Base-by-base conservation (phyloP, 495 filamentous ascomycete species). In the Amniculicola lignicola region DNA sequence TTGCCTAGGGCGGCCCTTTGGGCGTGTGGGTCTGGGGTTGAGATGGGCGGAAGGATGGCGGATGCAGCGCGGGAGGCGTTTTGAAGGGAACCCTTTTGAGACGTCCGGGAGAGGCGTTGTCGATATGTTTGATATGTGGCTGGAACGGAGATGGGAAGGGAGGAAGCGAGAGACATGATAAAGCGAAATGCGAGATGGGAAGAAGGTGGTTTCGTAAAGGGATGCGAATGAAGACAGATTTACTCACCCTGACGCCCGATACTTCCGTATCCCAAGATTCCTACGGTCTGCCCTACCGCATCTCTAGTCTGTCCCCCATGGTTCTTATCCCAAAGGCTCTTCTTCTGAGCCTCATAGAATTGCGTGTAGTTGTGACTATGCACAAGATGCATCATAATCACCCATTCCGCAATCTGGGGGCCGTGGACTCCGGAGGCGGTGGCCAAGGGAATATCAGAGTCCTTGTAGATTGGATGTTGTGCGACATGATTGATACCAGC, bases 321-420 rank as follows among this genome's bases (percentile, higher is more conserved):
- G n/a, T 63, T 69, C 11, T 53, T 52, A 15, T 74, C 69, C 83
- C 83, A 87, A 31, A 67, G 67, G 28, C 70, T 74, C 42, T 74
- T 53, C 50, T 77, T 77, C 67, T 82, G 78, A 47, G 72, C 62
- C 9, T 82, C 72, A 24, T 83, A 77, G 5, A 75, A 62, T 16
- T 53, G 22, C 40, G 65, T 63, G 62, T 77, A 82, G 54, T 82
- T 74, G 22, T 80, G 76, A 14, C 78, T 81, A 10, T 82, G 74
- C 10, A 78, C 69, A 1, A 84, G 71, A 63, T 75, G 73, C 36
- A 80, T 81, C 70, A 83, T 69, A 38, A 86, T 69, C 27, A 82
- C 58, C 71, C 88, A 94, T 74, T 96, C 90, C 0, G 88, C 76
- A 51, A 95, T 95, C 52, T 90, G 87, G 0, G 90, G 89, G 62